Base-by-base conservation (phyloP, 1,139 yeast species). In the Hyphopichia burtonii region DNA sequence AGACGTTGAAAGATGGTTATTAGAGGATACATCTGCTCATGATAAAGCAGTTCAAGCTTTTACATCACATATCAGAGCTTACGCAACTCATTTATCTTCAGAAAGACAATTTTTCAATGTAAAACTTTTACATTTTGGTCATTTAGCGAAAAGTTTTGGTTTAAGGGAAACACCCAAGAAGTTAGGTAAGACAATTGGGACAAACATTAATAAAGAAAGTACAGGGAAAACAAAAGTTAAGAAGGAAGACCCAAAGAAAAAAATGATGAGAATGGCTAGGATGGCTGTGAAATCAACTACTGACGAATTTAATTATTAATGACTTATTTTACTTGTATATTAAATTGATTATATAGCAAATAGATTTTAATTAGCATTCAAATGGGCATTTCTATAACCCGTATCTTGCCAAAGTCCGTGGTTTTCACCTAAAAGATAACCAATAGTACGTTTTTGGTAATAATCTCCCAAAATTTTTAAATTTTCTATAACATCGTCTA, bases 101-200 rank as follows among this genome's bases (percentile, higher is more conserved):
- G 99, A 94, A 61, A 78, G 93, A 56, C 76, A 73, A 36, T 81
- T 77, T 48, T 93, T 93, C 70, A 90, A 88, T 55, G 82, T 93
- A 27, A 86, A 86, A 54, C 68, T 75, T 33, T 68, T 94, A 45
- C 99, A 93, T 72, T 70, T 94, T 52, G 99, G 99, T 19, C 99
- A 93, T 68, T 71, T 94, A 54, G 98, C 98, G 17, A 93, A 93
- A 63, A 78, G 94, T 51, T 94, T 94, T 64, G 99, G 95, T 2
- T 71, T 93, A 41, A 81, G 99, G 65, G 98, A 93, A 55, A 85
- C 96, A 3, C 99, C 99, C 15, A 90, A 89, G 67, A 79, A 78
- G 48, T 70, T 86, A 58, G 86, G 86, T 40, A 66, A 66, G 44
- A 58, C 66, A 1, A 53, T 57, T 37, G 68, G 67, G 10, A 18